These are phyloP conservation scores for Linanthus parryae DNA, from an alignment of 148 eudicot species.

Conservation along the genomic window DNA sequence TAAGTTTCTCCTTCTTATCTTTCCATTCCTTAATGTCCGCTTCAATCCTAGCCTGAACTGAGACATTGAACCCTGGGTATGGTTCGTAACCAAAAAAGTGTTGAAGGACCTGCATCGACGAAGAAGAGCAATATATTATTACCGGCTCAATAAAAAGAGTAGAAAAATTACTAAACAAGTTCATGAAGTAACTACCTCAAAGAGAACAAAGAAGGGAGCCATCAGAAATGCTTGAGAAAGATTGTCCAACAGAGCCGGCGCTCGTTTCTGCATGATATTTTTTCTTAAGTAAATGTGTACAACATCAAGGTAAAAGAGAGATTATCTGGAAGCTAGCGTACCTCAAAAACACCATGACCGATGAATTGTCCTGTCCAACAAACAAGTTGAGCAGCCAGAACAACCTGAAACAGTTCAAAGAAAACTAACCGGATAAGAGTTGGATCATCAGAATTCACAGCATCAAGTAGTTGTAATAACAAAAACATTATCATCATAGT, in stretches of 20 bases:
- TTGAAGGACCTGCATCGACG: slow-evolving; percentile 37
- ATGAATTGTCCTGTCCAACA: slow-evolving; percentile 87
- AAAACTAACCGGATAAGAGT: too few species aligned
- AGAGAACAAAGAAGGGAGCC: slow-evolving; percentile 57
- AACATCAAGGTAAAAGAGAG: background rate
- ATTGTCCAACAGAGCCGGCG: slow-evolving; percentile 59
- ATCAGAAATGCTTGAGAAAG: slow-evolving; percentile 47
- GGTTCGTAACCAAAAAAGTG: slow-evolving; percentile 44
- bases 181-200: slow-evolving; percentile 34
- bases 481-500: too few species aligned
- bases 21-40: slow-evolving; percentile 44
- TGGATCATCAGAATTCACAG: too few species aligned
- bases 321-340: slow-evolving; percentile 8
- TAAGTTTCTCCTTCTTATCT: slow-evolving; percentile 43
- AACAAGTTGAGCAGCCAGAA: slow-evolving; percentile 58
- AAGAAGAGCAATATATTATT: background rate
- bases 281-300: background rate
- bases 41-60: slow-evolving; percentile 33
- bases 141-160: too few species aligned
- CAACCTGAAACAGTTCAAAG: slow-evolving; percentile 34
- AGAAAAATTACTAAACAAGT: background rate
- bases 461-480: too few species aligned
- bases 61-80: slow-evolving; percentile 41
- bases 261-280: slow-evolving; percentile 39
- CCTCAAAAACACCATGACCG: slow-evolving; percentile 98